phyloP scores from a whole-genome alignment of 495 filamentous ascomycete species.

The Penicillium diatomitis region DNA sequence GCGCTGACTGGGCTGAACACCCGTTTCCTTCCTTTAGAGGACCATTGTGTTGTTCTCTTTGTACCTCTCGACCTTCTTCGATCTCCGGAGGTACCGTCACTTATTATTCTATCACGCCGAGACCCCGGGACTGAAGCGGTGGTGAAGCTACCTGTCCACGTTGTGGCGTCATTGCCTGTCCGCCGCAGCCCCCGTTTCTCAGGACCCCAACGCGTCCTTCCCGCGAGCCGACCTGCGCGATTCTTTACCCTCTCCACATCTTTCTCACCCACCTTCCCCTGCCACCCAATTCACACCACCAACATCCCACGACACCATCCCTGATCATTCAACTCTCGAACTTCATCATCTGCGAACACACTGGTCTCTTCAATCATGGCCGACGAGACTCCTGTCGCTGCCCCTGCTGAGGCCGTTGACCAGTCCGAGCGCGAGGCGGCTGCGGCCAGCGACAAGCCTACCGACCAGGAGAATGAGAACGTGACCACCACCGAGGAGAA shows the following conservation, averaged over 20 bases:
- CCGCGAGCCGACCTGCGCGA: slow-evolving; percentile 26
- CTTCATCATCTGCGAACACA: background rate
- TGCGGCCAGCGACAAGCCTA: slow-evolving; percentile 19
- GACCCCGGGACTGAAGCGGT: background rate
- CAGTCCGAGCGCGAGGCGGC: slow-evolving; percentile 26
- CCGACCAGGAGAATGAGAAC: slow-evolving; percentile 24
- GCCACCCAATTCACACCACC: slow-evolving; percentile 13
- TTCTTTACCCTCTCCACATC: slow-evolving; percentile 36
- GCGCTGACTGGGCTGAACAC: too few species aligned
- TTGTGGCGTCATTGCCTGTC: slow-evolving; percentile 20
- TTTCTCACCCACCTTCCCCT: slow-evolving; percentile 15
- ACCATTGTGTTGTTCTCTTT: too few species aligned
- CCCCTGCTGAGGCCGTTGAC: slow-evolving; percentile 25
- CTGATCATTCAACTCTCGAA: slow-evolving; percentile 9
- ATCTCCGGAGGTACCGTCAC: background rate
- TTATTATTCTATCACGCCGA: background rate
- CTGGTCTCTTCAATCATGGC: slow-evolving; percentile 28
- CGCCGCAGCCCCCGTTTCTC: slow-evolving; percentile 13
- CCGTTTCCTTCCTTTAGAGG: too few species aligned
- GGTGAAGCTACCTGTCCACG: slow-evolving; percentile 1
- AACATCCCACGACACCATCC: slow-evolving; percentile 6
- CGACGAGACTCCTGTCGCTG: slow-evolving; percentile 30
- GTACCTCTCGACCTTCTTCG: background rate
- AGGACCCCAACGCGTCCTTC: slow-evolving; percentile 31
- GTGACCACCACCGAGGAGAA: slow-evolving; percentile 24